Evolutionary conservation across 2,329 filamentous ascomycete species (phyloP).

Genomic region (Colletotrichum acutatum): DNA sequence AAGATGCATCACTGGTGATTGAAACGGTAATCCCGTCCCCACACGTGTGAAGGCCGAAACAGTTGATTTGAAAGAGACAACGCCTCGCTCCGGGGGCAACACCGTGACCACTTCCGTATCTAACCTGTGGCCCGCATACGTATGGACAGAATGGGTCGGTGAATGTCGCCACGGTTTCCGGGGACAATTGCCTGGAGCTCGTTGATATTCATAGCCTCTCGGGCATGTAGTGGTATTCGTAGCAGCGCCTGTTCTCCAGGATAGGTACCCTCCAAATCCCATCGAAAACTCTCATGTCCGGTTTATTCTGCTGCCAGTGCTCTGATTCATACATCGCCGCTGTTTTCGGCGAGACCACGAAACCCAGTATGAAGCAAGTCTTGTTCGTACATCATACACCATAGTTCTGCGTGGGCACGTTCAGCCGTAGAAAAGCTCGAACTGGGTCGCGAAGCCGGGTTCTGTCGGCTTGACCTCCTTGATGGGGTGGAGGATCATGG

Average conservation of each 20-base stretch:
- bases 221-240: conserved; percentile 3
- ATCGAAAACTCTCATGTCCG: neutral
- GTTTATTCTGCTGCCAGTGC: neutral
- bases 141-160: conserved; percentile 7
- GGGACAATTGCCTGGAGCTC: neutral
- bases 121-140: neutral
- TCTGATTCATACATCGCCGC: neutral
- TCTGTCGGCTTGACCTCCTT: conserved; percentile 66
- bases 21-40: neutral
- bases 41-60: neutral
- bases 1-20: neutral
- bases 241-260: neutral
- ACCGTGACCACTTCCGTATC: neutral
- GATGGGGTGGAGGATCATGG: conserved; percentile 69
- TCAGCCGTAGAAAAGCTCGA: conserved; percentile 52
- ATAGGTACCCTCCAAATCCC: neutral
- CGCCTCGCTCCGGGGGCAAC: conserved; percentile 14
- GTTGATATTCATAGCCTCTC: neutral
- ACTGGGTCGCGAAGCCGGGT: conserved; percentile 52
- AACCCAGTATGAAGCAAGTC: conserved; percentile 11
- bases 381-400: conserved; percentile 35
- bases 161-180: neutral
- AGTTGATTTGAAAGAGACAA: conserved; percentile 3
- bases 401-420: conserved; percentile 17
- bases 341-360: neutral